Evolutionary conservation across 257 asterid species (phyloP).

Genomic region (Agastache rugosa): DNA sequence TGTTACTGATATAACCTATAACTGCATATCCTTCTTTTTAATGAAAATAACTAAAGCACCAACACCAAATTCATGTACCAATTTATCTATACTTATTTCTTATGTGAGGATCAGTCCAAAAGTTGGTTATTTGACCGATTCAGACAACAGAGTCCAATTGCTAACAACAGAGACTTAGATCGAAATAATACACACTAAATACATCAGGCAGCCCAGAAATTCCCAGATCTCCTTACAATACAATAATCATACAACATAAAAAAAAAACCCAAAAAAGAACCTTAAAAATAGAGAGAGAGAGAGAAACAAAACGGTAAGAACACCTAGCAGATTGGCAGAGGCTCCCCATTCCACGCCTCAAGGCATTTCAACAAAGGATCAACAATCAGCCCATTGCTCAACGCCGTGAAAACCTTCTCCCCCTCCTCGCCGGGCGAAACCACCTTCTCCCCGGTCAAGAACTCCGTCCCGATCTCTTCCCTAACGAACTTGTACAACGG

Average conservation of each 20-base stretch:
- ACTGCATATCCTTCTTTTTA: no score
- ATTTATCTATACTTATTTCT: no score
- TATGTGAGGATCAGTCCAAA: no score
- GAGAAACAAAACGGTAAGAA: neutral
- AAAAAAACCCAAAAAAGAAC: neutral
- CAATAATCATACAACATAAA: constrained; percentile 25
- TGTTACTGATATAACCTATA: no score
- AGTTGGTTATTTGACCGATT: no score
- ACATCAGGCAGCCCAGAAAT: constrained; percentile 15
- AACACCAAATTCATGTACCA: no score
- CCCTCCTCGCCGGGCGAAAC: constrained; percentile 60
- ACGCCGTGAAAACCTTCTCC: constrained; percentile 59
- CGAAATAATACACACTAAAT: neutral
- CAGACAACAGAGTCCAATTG: neutral
- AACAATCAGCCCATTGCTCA: constrained; percentile 51
- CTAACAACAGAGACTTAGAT: neutral
- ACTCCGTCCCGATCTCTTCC: constrained; percentile 47
- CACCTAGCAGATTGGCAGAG: constrained; percentile 55
- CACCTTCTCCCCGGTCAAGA: constrained; percentile 55
- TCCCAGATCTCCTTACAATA: constrained; percentile 4
- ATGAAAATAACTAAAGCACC: no score
- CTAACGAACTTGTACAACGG: constrained; percentile 56
- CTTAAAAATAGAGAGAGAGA: neutral
- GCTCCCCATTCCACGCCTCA: constrained; percentile 63
- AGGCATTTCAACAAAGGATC: constrained; percentile 67